Conservation (phyloP, 495 filamentous ascomycete genomes). For the Neurospora terricola region DNA sequence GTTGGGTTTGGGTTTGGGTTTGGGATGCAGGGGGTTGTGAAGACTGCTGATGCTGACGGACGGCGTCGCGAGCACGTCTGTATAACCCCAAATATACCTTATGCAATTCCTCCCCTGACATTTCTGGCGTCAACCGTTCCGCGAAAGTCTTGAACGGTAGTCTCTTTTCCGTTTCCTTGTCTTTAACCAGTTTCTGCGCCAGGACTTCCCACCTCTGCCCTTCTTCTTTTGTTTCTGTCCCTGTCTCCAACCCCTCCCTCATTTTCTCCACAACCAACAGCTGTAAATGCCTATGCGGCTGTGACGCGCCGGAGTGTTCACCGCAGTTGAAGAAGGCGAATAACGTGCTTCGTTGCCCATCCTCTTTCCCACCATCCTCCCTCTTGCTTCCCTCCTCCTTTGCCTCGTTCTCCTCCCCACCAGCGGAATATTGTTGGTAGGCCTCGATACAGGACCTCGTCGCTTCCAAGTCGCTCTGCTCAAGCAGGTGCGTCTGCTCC, state of each 20-base stretch:
- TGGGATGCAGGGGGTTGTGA: neutral
- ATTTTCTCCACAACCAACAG: constrained; percentile 63
- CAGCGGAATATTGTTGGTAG: constrained; percentile 32
- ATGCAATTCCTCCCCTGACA: constrained; percentile 18
- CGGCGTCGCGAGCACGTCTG: constrained; percentile 30
- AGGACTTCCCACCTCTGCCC: constrained; percentile 39
- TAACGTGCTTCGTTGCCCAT: constrained; percentile 22
- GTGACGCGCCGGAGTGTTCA: constrained; percentile 63
- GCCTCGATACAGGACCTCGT: constrained; percentile 55
- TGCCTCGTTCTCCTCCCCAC: constrained; percentile 24
- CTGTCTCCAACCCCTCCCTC: constrained; percentile 35
- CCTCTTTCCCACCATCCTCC: neutral
- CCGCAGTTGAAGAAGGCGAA: constrained; percentile 85
- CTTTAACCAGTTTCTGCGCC: constrained; percentile 34
- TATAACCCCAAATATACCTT: constrained; percentile 41
- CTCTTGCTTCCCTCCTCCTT: constrained; percentile 5
- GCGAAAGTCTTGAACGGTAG: constrained; percentile 17
- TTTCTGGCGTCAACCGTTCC: constrained; percentile 7
- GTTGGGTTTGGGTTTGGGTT: neutral
- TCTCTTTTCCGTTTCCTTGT: constrained; percentile 18
- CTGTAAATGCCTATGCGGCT: constrained; percentile 73
- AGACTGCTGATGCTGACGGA: neutral
- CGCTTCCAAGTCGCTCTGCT: constrained; percentile 53
- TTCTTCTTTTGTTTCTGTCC: neutral
- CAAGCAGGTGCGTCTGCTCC: constrained; percentile 58